phyloP scores from a whole-genome alignment of 345 rosid genomes.

The Clarkia xantiana region DNA sequence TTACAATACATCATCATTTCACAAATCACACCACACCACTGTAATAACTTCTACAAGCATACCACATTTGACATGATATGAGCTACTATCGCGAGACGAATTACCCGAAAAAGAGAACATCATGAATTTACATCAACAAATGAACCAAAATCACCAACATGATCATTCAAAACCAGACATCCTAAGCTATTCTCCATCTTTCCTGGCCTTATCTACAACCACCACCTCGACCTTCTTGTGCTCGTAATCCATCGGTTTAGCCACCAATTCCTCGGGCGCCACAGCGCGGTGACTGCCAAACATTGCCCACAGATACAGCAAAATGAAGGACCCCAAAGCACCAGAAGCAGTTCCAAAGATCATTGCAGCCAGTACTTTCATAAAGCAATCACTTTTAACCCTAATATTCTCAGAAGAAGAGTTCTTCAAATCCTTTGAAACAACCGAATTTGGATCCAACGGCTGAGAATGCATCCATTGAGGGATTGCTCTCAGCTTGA shows the following conservation, averaged over 20 bases:
- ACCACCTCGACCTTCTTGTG: conserved; percentile 29
- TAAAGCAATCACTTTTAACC: conserved; percentile 11
- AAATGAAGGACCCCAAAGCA: conserved; percentile 24
- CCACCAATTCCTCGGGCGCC: conserved; percentile 11
- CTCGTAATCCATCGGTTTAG: conserved; percentile 17
- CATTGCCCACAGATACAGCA: conserved; percentile 24
- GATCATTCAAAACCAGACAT: no score
- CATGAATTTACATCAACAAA: conserved; percentile 44
- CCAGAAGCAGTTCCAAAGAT: conserved; percentile 30
- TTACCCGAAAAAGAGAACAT: conserved; percentile 5
- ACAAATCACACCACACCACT: no score
- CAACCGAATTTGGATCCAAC: conserved; percentile 12
- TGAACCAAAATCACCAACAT: conserved; percentile 7
- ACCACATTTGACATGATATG: no score
- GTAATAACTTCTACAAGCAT: no score
- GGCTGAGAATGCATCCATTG: conserved; percentile 32
- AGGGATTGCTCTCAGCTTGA: conserved; percentile 19
- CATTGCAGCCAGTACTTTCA: conserved; percentile 30
- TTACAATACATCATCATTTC: no score
- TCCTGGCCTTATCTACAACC: conserved; percentile 8
- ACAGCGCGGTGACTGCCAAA: conserved; percentile 15
- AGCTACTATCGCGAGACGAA: no score
- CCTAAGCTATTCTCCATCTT: no score
- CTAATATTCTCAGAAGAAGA: conserved; percentile 2
- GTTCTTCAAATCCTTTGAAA: no score